These are phyloP conservation scores for Buxus sempervirens DNA, from an alignment of 164 flowering plant species.

Conservation along the genomic window DNA sequence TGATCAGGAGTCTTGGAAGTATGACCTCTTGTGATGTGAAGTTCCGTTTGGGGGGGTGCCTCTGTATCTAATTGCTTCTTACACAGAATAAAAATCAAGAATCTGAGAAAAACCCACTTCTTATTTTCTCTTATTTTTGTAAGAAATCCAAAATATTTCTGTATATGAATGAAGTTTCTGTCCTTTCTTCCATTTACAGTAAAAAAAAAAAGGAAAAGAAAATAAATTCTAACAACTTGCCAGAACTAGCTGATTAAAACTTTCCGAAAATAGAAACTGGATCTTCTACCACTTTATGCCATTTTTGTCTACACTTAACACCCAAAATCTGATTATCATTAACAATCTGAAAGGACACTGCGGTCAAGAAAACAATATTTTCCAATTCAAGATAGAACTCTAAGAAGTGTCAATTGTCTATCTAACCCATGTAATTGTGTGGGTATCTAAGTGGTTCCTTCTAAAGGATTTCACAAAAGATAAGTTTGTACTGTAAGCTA, in stretches of 20 bases:
- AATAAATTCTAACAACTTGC: background rate
- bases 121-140: background rate
- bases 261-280: too few relatives aligned
- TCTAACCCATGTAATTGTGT: background rate
- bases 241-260: too few relatives aligned
- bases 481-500: constrained; percentile 21
- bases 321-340: too few relatives aligned
- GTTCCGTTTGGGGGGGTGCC: constrained; percentile 5
- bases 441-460: background rate
- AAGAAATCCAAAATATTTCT: background rate
- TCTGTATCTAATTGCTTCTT: constrained; percentile 10
- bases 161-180: background rate
- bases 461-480: constrained; percentile 5
- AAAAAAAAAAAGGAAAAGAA: background rate
- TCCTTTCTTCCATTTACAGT: too few relatives aligned
- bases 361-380: background rate
- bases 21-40: constrained; percentile 30
- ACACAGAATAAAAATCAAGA: too few relatives aligned
- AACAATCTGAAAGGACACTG: too few relatives aligned
- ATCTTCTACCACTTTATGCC: too few relatives aligned
- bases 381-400: background rate
- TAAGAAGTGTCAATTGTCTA: too few relatives aligned
- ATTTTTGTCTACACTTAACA: too few relatives aligned
- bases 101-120: background rate
- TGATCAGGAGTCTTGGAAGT: constrained; percentile 47